Conservation (phyloP, 2,329 filamentous ascomycete genomes). For the Paraphaeosphaeria minitans region DNA sequence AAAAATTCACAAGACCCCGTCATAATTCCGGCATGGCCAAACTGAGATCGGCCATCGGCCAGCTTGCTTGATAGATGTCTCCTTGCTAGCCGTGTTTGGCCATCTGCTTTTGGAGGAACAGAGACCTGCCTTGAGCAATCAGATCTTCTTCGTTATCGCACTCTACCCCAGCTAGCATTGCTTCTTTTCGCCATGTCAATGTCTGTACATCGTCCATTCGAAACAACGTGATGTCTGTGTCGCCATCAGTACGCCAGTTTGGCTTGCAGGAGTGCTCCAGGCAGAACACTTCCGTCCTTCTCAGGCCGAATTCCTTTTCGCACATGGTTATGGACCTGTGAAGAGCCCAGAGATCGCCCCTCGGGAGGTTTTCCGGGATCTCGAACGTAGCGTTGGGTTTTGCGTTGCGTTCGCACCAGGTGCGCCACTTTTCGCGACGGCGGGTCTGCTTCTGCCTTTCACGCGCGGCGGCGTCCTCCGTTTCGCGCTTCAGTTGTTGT, state of each 20-base stretch:
- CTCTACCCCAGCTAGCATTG: constrained; percentile 6
- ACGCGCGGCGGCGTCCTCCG: neutral
- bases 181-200: constrained; percentile 4
- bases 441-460: neutral
- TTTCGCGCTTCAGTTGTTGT: constrained; percentile 6
- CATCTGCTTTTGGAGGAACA: neutral
- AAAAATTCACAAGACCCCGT: neutral
- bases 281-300: constrained; percentile 2
- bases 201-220: neutral
- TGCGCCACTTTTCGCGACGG: neutral
- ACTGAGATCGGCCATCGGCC: neutral
- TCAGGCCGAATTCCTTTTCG: neutral
- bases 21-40: neutral
- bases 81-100: neutral
- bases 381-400: constrained; percentile 1
- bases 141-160: neutral
- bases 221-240: neutral
- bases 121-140: neutral
- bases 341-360: neutral
- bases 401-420: constrained; percentile 1
- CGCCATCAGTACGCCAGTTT: constrained; percentile 5
- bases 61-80: neutral
- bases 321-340: neutral
- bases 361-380: neutral
- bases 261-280: constrained; percentile 4